Percentiles rank a stretch among this genome's conserved stretches.
Conservation (phyloP, 2,329 filamentous ascomycete genomes). For the Dactylellina leptospora region DNA sequence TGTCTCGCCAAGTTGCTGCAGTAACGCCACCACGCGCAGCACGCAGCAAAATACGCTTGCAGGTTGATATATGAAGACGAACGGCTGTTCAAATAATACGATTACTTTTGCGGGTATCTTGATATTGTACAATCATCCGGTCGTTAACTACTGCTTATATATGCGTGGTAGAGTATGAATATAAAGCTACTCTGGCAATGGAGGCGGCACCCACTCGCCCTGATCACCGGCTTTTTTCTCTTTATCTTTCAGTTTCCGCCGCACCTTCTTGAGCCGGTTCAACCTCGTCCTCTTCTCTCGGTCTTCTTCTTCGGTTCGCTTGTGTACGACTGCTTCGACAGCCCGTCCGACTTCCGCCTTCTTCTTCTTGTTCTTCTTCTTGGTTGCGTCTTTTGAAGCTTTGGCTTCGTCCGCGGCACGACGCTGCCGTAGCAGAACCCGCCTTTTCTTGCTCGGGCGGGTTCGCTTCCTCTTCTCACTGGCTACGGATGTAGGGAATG, state of each 20-base stretch:
- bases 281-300: constrained; percentile 44
- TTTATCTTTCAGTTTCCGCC: constrained; percentile 30
- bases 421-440: constrained; percentile 25
- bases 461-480: constrained; percentile 10
- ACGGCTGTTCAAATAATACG: too few relatives aligned
- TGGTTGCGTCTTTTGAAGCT: constrained; percentile 26
- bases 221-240: too few relatives aligned
- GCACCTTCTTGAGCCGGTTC: constrained; percentile 42
- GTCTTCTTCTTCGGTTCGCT: constrained; percentile 43
- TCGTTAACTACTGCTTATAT: too few relatives aligned
- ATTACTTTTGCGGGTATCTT: too few relatives aligned
- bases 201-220: too few relatives aligned
- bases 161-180: neutral
- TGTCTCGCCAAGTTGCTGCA: constrained; percentile 21
- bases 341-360: constrained; percentile 15
- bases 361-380: constrained; percentile 45
- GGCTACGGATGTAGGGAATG: neutral
- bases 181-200: neutral
- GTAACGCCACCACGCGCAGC: too few relatives aligned
- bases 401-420: constrained; percentile 18
- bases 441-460: constrained; percentile 36
- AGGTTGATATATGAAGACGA: too few relatives aligned
- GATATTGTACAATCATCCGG: too few relatives aligned
- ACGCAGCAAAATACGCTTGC: neutral
- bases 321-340: constrained; percentile 28